A percentile compares a stretch with the other conserved stretches of the same genome.
Conservation (phyloP, 164 flowering plant genomes). For the Liquidambar formosana region DNA sequence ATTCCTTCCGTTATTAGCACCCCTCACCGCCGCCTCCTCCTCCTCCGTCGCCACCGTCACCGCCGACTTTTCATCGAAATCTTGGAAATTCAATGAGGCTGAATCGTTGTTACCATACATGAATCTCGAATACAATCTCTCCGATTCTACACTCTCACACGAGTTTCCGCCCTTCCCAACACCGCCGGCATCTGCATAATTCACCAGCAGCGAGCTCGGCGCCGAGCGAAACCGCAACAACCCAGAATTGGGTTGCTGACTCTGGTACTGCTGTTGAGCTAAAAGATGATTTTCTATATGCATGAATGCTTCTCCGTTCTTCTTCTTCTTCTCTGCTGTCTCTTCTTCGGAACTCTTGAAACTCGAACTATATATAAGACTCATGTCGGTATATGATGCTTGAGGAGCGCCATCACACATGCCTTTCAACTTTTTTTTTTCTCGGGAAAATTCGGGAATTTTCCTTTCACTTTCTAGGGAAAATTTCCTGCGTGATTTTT, state of each 20-base stretch:
- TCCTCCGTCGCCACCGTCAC: conserved; percentile 14
- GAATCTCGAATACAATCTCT: conserved; percentile 30
- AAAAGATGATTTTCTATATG: conserved; percentile 28
- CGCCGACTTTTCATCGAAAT: conserved; percentile 23
- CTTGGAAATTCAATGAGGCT: conserved; percentile 15
- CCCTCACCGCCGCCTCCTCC: neutral
- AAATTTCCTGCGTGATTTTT: conserved; percentile 29
- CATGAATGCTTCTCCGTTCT: conserved; percentile 21
- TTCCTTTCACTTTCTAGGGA: conserved; percentile 17
- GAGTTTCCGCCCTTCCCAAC: too few species aligned
- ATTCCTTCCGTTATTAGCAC: neutral
- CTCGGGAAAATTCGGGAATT: conserved; percentile 15
- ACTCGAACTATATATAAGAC: conserved; percentile 8
- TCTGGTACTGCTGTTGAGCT: conserved; percentile 9
- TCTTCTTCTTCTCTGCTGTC: conserved; percentile 1
- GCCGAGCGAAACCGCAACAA: conserved; percentile 54
- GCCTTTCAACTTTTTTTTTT: conserved; percentile 5
- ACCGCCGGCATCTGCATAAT: too few species aligned
- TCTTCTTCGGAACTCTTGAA: neutral
- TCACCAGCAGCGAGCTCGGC: conserved; percentile 42
- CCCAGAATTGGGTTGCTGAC: conserved; percentile 33
- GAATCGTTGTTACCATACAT: conserved; percentile 11
- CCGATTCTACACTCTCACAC: conserved; percentile 19
- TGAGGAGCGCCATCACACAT: conserved; percentile 25
- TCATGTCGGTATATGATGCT: conserved; percentile 16